Evolutionary conservation across 169 alveolate species (phyloP).

Genomic region (Plasmodium falciparum): DNA sequence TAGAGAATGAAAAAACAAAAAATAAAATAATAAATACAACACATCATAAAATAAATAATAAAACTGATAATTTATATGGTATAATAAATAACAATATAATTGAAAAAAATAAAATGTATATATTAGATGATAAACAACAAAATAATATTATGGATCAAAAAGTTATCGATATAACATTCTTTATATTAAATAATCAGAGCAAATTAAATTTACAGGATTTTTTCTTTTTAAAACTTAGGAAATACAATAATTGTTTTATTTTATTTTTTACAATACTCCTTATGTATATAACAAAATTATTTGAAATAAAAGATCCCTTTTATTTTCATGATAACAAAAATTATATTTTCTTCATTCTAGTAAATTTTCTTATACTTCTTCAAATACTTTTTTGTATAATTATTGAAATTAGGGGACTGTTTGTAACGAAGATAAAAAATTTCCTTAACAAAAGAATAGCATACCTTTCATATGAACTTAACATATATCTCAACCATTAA

Average conservation of each 20-base stretch:
- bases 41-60: too few relatives aligned
- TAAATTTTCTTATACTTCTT: slow-evolving; percentile 20
- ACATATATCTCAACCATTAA: not conserved
- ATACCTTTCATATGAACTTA: slow-evolving; percentile 26
- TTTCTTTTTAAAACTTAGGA: slow-evolving; percentile 59
- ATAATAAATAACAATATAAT: not conserved
- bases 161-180: slow-evolving; percentile 22
- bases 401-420: slow-evolving; percentile 33
- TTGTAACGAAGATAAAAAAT: slow-evolving; percentile 26
- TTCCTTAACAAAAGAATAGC: slow-evolving; percentile 36
- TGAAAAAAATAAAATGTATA: not conserved
- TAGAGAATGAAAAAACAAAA: too few relatives aligned
- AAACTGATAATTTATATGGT: too few relatives aligned
- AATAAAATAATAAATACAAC: too few relatives aligned
- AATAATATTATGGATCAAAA: slow-evolving; percentile 11
- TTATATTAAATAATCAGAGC: slow-evolving; percentile 43
- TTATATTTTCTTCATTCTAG: slow-evolving; percentile 27
- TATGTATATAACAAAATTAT: slow-evolving; percentile 18
- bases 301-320: slow-evolving; percentile 51
- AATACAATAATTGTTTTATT: slow-evolving; percentile 23
- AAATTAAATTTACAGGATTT: slow-evolving; percentile 19
- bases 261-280: slow-evolving; percentile 17
- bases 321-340: slow-evolving; percentile 21
- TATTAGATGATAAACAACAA: not conserved
- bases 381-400: slow-evolving; percentile 48